Evolutionary conservation across 2,329 filamentous ascomycete genomes (phyloP), one percentile per base, ranked within the genome.

Genomic region (Dryadomyces quercus-mongolicae): DNA sequence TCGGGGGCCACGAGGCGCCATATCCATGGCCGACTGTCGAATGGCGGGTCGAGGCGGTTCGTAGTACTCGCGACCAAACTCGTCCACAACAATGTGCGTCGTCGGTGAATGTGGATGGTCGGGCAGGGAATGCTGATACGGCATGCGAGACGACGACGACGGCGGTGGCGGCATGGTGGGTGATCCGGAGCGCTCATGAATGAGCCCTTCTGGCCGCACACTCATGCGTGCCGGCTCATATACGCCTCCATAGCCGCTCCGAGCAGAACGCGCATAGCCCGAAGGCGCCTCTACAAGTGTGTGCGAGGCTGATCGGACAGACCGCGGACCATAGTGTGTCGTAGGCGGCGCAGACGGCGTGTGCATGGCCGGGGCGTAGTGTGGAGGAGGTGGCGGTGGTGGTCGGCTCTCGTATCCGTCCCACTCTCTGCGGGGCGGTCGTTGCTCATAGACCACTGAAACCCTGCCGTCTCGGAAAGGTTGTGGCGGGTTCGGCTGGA

Each of bases 21-120:
- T 18, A 16, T 46, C 48, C 31, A 18, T 25, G 7, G 15, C 58
- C 55, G 20, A 54, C 59, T 40, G 66, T 64, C 25, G 63, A 57
- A 75, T 77, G 16, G 77, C 71, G 8, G 80, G 82, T 51, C 78
- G 77, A 49, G 31, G 25, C 25, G 80, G 78, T 61, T 84, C 80
- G 56, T 77, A 67, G 69, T 91, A 96, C 65, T 88, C 82, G 65
- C 88, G 87, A 44, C 90, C 90, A 67, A 84, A 88, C 58, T 87
- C 82, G 68, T 96, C 91, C 54, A 94, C 75, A 38, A 95, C 76
- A 58, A 95, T 85, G 57, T 84, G 81, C 54, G 83, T 73, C 48
- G 78, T 71, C 18, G 51, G 50, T 16, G 46, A 31, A 8, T 31
- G 31, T 5, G 46, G 9, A 3, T 22, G 36, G 15, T 20, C 31